These are phyloP conservation scores for Dryas octopetala DNA, from an alignment of 306 rosid species.

Conservation along the genomic window DNA sequence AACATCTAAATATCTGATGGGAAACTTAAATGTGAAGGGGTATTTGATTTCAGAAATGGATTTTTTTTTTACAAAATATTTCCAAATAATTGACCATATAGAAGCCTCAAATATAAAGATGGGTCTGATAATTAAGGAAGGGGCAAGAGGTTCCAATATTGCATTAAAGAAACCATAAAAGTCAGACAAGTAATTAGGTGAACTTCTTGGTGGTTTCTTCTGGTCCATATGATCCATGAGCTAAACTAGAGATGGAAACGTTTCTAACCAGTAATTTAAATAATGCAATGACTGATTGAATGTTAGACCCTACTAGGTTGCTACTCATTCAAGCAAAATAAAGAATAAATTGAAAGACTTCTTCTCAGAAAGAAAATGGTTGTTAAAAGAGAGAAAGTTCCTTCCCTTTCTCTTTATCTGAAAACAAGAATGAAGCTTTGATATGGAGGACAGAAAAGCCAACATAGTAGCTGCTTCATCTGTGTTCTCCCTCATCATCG, in stretches of 20 bases:
- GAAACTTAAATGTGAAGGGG: not conserved
- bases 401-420: not conserved
- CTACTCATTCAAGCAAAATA: not conserved
- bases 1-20: not conserved
- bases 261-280: not conserved
- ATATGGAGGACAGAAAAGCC: conserved; percentile 73
- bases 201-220: conserved; percentile 7
- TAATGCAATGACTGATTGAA: not conserved
- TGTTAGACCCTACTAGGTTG: not conserved
- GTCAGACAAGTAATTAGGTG: conserved; percentile 16
- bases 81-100: not conserved
- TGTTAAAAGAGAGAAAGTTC: not conserved
- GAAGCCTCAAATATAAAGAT: not conserved
- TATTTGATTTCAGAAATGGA: not conserved
- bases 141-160: not conserved
- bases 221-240: not conserved
- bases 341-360: not conserved
- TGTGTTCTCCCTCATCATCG: conserved; percentile 39
- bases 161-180: not conserved
- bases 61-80: not conserved
- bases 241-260: conserved; percentile 1
- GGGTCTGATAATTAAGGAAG: not conserved
- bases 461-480: conserved; percentile 40
- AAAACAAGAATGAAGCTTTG: conserved; percentile 30
- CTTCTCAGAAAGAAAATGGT: not conserved